phyloP scores from a whole-genome alignment of 352 stramenopile species.

The Phytopythium mirpurense region DNA sequence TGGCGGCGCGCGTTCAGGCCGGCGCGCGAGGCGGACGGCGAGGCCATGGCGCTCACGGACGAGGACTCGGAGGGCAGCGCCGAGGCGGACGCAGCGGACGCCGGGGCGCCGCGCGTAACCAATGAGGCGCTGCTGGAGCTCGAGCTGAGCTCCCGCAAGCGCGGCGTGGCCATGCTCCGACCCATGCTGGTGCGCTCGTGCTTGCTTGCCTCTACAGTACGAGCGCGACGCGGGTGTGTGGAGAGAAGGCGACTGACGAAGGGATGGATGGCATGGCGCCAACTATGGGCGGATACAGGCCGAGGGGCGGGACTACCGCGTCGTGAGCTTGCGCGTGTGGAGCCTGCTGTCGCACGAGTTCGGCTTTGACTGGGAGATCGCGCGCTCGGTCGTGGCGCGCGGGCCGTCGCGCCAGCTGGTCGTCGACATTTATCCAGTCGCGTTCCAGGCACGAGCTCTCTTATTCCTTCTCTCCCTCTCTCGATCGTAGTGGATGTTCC shows the following conservation, averaged over 20 bases:
- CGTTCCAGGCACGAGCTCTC: slow-evolving; percentile 62
- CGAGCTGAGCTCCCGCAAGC: slow-evolving; percentile 32
- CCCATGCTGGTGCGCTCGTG: slow-evolving; percentile 64
- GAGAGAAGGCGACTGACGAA: no score
- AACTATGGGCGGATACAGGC: slow-evolving; percentile 24
- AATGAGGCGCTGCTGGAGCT: slow-evolving; percentile 55
- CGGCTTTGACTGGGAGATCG: slow-evolving; percentile 70
- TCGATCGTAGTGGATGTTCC: no score
- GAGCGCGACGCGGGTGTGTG: background rate
- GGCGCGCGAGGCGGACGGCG: slow-evolving; percentile 9
- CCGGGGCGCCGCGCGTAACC: slow-evolving; percentile 14
- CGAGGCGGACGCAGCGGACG: slow-evolving; percentile 9
- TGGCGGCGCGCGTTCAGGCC: slow-evolving; percentile 37
- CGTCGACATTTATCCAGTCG: slow-evolving; percentile 66
- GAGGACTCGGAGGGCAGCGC: slow-evolving; percentile 26
- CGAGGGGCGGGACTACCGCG: slow-evolving; percentile 55
- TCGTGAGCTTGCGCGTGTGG: slow-evolving; percentile 73
- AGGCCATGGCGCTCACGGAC: slow-evolving; percentile 24
- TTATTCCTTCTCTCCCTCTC: no score
- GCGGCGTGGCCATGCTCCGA: slow-evolving; percentile 41
- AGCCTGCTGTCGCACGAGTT: slow-evolving; percentile 55
- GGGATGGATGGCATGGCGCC: no score
- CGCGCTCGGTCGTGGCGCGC: slow-evolving; percentile 44
- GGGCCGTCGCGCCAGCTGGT: slow-evolving; percentile 30
- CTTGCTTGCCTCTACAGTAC: no score